Evolutionary conservation across 2,329 filamentous ascomycete species (phyloP).

Genomic region (Neobulgaria alba): DNA sequence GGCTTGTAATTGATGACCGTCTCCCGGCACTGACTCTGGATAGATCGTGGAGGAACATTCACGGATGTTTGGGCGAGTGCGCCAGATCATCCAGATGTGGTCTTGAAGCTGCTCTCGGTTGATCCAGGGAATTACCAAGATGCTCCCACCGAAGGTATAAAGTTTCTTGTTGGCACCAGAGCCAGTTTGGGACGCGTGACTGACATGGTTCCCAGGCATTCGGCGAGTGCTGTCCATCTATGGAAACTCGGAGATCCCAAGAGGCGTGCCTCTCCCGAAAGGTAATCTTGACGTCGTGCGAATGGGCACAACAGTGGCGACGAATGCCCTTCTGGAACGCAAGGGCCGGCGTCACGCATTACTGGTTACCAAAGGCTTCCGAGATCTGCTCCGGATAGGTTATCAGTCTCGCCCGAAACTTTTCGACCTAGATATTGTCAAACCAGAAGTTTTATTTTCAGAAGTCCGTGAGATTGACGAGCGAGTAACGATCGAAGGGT

Average conservation of each 20-base stretch:
- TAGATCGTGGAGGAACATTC: slow-evolving; percentile 85
- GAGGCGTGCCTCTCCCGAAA: slow-evolving; percentile 3
- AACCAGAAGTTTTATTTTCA: slow-evolving; percentile 58
- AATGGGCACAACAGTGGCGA: slow-evolving; percentile 72
- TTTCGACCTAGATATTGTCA: slow-evolving; percentile 59
- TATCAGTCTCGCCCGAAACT: slow-evolving; percentile 64
- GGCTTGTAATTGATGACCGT: no score
- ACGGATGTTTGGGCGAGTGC: slow-evolving; percentile 86
- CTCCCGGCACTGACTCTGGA: no score
- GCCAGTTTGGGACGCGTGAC: no score
- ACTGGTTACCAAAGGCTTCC: slow-evolving; percentile 63
- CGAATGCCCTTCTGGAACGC: slow-evolving; percentile 61
- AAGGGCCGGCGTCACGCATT: slow-evolving; percentile 65
- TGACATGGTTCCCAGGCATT: not conserved
- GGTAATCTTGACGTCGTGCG: slow-evolving; percentile 45
- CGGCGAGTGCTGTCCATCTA: slow-evolving; percentile 47
- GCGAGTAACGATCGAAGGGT: slow-evolving; percentile 61
- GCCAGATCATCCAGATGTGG: slow-evolving; percentile 54
- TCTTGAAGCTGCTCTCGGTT: slow-evolving; percentile 67
- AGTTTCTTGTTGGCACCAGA: no score
- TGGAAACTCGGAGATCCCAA: slow-evolving; percentile 42
- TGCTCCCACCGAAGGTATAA: slow-evolving; percentile 58
- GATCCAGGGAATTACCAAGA: slow-evolving; percentile 60
- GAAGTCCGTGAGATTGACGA: slow-evolving; percentile 63
- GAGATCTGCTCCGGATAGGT: slow-evolving; percentile 59